phyloP scores from a whole-genome alignment of 257 asterid genomes.

The Solanum tacnaense region DNA sequence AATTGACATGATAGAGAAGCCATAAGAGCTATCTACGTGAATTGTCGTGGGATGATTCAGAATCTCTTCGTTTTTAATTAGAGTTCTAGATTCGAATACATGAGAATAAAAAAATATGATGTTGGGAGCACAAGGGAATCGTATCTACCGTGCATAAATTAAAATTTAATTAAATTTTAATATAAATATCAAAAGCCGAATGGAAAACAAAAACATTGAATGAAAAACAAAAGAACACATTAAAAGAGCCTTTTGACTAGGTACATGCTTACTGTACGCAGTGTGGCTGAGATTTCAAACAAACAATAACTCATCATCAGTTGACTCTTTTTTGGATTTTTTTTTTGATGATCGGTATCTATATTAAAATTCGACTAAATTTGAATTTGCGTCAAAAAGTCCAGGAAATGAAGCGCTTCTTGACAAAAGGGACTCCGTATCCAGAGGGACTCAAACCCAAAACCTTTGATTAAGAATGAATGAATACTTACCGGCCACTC shows the following conservation, averaged over 20 bases:
- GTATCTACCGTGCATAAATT: fast-evolving
- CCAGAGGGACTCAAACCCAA: no score
- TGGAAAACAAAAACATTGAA: no score
- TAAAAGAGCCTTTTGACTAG: neutral
- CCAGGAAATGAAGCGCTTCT: fast-evolving
- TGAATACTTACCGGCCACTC: fast-evolving
- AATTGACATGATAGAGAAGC: neutral
- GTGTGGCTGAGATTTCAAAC: neutral
- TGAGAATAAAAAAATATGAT: no score
- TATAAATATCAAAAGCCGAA: fast-evolving
- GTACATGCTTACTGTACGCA: neutral
- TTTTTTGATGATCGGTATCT: fast-evolving
- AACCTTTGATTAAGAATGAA: fast-evolving
- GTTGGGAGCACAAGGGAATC: fast-evolving
- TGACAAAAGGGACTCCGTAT: fast-evolving
- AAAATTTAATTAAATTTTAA: neutral
- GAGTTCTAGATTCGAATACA: fast-evolving
- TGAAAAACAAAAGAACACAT: neutral
- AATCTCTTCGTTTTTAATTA: neutral
- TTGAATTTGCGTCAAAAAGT: fast-evolving
- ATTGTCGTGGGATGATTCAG: no score
- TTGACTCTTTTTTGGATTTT: neutral
- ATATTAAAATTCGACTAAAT: no score
- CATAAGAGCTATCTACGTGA: no score
- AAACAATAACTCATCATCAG: neutral